Conservation (phyloP, 257 asterid species). For the Rauvolfia tetraphylla region DNA sequence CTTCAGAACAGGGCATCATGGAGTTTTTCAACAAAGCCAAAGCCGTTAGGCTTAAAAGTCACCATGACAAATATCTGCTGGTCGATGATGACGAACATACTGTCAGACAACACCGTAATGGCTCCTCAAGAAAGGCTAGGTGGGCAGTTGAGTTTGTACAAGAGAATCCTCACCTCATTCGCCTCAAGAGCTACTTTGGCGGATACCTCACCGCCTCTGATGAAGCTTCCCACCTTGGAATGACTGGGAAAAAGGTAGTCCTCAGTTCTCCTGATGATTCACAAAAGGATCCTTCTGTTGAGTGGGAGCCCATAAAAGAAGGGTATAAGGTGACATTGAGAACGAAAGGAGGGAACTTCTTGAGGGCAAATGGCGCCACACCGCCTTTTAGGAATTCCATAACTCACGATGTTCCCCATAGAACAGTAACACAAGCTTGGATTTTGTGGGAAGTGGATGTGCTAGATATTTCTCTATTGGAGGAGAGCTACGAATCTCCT, state of each 20-base stretch:
- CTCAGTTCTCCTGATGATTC: slow-evolving; percentile 33
- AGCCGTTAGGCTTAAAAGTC: slow-evolving; percentile 55
- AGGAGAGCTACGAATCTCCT: not conserved
- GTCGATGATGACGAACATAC: slow-evolving; percentile 5
- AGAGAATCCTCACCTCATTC: slow-evolving; percentile 39
- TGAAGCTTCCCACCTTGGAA: slow-evolving; percentile 57
- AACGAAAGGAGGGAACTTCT: slow-evolving; percentile 53
- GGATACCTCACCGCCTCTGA: slow-evolving; percentile 60
- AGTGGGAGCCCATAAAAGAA: slow-evolving; percentile 74
- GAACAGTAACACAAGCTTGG: slow-evolving; percentile 75
- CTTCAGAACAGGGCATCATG: slow-evolving; percentile 28
- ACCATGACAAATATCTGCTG: slow-evolving; percentile 42
- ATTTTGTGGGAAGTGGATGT: slow-evolving; percentile 27
- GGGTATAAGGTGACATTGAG: slow-evolving; percentile 57
- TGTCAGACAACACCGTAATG: slow-evolving; percentile 31
- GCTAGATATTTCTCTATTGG: slow-evolving; percentile 13
- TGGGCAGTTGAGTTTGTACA: slow-evolving; percentile 66
- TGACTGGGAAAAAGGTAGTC: slow-evolving; percentile 70
- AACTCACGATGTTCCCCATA: slow-evolving; percentile 70
- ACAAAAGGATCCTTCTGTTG: slow-evolving; percentile 25
- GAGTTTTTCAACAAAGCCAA: slow-evolving; percentile 57
- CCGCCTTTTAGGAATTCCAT: slow-evolving; percentile 80
- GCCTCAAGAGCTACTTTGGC: slow-evolving; percentile 65
- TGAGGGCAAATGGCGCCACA: slow-evolving; percentile 74
- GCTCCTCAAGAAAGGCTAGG: slow-evolving; percentile 28